A percentile compares a stretch with the other conserved stretches of the same genome.
phyloP scores from a whole-genome alignment of 2,329 filamentous ascomycete genomes.

The Coniella lustricola region DNA sequence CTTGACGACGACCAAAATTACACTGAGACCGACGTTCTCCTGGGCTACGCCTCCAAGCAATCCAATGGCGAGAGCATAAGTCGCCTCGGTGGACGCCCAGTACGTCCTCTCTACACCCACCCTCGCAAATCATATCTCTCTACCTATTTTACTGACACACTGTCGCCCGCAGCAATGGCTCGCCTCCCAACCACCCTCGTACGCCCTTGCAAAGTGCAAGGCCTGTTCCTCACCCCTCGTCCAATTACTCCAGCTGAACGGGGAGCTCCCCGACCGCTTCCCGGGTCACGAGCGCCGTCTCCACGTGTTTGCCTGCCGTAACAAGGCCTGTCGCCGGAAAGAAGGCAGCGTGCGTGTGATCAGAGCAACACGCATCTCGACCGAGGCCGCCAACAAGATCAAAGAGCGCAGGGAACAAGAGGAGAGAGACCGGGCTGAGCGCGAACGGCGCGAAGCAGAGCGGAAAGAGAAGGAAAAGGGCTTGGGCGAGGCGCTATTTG shows the following conservation, averaged over 20 bases:
- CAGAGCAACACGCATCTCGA: slow-evolving; percentile 56
- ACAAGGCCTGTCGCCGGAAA: slow-evolving; percentile 72
- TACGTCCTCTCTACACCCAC: slow-evolving; percentile 44
- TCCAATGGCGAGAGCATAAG: slow-evolving; percentile 75
- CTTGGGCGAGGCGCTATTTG: slow-evolving; percentile 65
- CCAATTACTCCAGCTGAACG: slow-evolving; percentile 84
- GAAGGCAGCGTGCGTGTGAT: slow-evolving; percentile 73
- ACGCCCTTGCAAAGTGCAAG: slow-evolving; percentile 74
- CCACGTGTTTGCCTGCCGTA: slow-evolving; percentile 78
- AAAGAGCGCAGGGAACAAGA: slow-evolving; percentile 27
- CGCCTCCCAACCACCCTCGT: slow-evolving; percentile 65
- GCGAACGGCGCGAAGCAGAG: slow-evolving; percentile 25
- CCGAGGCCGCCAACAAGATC: slow-evolving; percentile 26
- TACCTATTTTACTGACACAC: slow-evolving; percentile 9
- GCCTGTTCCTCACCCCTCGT: slow-evolving; percentile 79
- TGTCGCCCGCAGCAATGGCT: slow-evolving; percentile 67
- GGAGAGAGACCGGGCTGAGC: slow-evolving; percentile 26
- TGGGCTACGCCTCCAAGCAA: slow-evolving; percentile 83
- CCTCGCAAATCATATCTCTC: not conserved
- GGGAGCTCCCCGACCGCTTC: slow-evolving; percentile 79
- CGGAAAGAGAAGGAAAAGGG: slow-evolving; percentile 27
- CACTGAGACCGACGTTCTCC: slow-evolving; percentile 76
- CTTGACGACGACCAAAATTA: slow-evolving; percentile 61
- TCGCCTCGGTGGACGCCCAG: slow-evolving; percentile 79
- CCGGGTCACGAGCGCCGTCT: slow-evolving; percentile 80